These are phyloP conservation scores for Hyphodiscus hymeniophilus DNA, from an alignment of 495 filamentous ascomycete genomes.

Conservation along the genomic window DNA sequence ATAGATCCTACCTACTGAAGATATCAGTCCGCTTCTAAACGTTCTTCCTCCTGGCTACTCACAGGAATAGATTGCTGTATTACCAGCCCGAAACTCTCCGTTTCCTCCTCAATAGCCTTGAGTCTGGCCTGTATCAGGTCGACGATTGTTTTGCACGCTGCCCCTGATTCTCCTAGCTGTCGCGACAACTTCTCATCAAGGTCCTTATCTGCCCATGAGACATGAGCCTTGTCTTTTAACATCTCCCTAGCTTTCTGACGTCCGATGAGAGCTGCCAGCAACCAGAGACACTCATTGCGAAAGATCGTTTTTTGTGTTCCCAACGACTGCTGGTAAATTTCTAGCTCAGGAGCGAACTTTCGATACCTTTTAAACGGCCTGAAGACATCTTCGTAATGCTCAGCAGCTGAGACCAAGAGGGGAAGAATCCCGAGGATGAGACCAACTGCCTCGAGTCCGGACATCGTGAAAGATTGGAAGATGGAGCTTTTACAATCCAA, in stretches of 20 bases:
- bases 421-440: slow-evolving; percentile 24
- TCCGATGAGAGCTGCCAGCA: slow-evolving; percentile 7
- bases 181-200: slow-evolving; percentile 5
- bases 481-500: no score
- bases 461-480: not conserved
- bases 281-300: slow-evolving; percentile 12
- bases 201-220: slow-evolving; percentile 3
- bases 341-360: slow-evolving; percentile 6
- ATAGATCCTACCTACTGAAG: slow-evolving; percentile 2
- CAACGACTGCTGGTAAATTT: slow-evolving; percentile 9
- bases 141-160: slow-evolving; percentile 5
- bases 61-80: slow-evolving; percentile 11
- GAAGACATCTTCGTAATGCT: slow-evolving; percentile 25
- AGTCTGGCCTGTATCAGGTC: slow-evolving; percentile 7
- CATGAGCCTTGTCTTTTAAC: slow-evolving; percentile 7
- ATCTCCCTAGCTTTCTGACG: slow-evolving; percentile 6
- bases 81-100: slow-evolving; percentile 6
- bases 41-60: not conserved
- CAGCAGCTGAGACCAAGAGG: slow-evolving; percentile 20
- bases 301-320: slow-evolving; percentile 14
- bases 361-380: slow-evolving; percentile 21
- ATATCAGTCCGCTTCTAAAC: not conserved
- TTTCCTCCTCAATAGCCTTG: slow-evolving; percentile 3
- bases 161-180: slow-evolving; percentile 10
- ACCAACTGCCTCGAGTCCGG: slow-evolving; percentile 14